Base-by-base conservation (phyloP, 1,139 yeast species). In the Candida sp. region DNA sequence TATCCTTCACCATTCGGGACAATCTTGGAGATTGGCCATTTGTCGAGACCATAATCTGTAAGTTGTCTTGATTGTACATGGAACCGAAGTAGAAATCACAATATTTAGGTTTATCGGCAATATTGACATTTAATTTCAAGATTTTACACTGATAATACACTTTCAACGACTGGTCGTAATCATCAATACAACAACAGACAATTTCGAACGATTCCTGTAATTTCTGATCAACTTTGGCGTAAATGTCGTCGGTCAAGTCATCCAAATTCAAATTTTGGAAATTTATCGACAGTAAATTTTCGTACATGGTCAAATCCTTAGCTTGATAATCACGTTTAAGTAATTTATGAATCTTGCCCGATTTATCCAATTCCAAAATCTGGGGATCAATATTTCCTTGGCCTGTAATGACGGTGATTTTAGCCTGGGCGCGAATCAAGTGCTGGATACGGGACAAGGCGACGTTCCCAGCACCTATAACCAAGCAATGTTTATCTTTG, bases 31-130 rank as follows among this genome's bases (percentile, higher is more conserved):
- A 84, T 53, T 82, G 80, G 6, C 96, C 96, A 57, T 87, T 87
- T 21, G 96, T 87, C 30, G 89, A 81, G 7, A 88, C 84, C 90
- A 88, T 84, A 30, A 88, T 77, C 57, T 87, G 95, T 41, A 88
- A 66, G 22, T 83, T 81, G n/a, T 90, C 95, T 49, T 79, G 80
- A 55, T 87, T 77, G 57, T 81, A 82, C 73, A 85, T 82, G 23
- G 91, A 80, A 1, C 96, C 96, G 61, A 87, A 88, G 65, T 87
- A 88, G 60, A 87, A 88, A 60, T 88, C 96, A 66, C 96, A 88
- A 49, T 82, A 66, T 12, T 79, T 77, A 2, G 96, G 96, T 49
- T 86, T 86, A 60, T 88, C 96, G 2, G 96, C 96, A 36, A 87
- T 84, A 58, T 88, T 88, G 32, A 86, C 90, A 15, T 88, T 87